phyloP scores from a whole-genome alignment of 148 eudicot genomes.

The Pouteria glomerata region DNA sequence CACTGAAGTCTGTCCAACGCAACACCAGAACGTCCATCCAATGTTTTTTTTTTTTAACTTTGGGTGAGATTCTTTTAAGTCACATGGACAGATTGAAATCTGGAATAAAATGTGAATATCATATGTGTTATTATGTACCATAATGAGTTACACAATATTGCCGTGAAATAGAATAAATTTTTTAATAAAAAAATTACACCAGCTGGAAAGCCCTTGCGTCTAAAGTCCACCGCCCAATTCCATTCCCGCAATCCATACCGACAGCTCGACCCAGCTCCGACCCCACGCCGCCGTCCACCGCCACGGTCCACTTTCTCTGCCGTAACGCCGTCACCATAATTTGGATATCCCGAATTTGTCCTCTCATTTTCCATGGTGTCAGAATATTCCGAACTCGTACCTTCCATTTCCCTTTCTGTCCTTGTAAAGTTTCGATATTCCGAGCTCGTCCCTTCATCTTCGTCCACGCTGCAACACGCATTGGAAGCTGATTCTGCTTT shows the following conservation, averaged over 20 bases:
- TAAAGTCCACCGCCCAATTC: neutral
- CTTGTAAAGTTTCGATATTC: neutral
- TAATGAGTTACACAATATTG: neutral
- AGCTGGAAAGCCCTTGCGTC: slow-evolving; percentile 7
- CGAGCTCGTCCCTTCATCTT: slow-evolving; percentile 16
- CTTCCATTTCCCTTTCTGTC: slow-evolving; percentile 14
- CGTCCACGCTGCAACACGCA: neutral
- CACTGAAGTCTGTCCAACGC: too few relatives aligned
- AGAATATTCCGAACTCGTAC: slow-evolving; percentile 21
- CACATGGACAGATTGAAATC: slow-evolving; percentile 16
- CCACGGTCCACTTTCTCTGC: neutral
- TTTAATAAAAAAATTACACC: slow-evolving; percentile 4
- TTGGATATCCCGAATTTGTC: slow-evolving; percentile 5
- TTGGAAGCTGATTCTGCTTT: slow-evolving; percentile 1
- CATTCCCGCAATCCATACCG: neutral
- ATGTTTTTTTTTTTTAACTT: too few relatives aligned
- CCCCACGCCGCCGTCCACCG: slow-evolving; percentile 5
- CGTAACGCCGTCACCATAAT: neutral
- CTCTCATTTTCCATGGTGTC: slow-evolving; percentile 3
- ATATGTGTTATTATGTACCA: neutral
- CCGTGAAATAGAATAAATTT: slow-evolving; percentile 5
- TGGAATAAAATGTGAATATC: slow-evolving; percentile 10
- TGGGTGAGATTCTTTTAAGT: slow-evolving; percentile 10
- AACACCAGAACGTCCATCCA: too few relatives aligned
- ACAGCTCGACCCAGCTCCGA: slow-evolving; percentile 9